Evolutionary conservation across 2,329 filamentous ascomycete species (phyloP).

Genomic region (Fusarium citri): DNA sequence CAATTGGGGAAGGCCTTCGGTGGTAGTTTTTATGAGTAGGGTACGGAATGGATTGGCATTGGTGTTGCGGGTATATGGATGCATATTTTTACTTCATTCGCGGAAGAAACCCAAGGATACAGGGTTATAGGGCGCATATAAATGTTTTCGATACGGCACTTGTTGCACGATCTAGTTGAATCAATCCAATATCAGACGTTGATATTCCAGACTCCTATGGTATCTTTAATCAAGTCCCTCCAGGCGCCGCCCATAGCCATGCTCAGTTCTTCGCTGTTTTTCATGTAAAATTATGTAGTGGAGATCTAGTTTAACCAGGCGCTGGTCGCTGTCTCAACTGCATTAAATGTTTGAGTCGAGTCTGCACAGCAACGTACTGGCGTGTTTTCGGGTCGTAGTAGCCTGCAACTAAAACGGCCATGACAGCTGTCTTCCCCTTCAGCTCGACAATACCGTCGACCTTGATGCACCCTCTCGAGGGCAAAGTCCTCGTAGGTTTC

Average conservation of each 20-base stretch:
- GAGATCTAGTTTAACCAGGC: conserved; percentile 38
- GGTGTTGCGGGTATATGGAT: conserved; percentile 28
- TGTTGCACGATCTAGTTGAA: background rate
- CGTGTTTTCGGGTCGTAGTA: conserved; percentile 68
- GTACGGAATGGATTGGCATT: conserved; percentile 9
- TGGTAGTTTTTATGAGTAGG: conserved; percentile 20
- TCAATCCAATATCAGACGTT: conserved; percentile 14
- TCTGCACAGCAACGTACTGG: conserved; percentile 56
- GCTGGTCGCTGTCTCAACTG: conserved; percentile 55
- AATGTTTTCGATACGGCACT: background rate
- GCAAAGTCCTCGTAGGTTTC: conserved; percentile 56
- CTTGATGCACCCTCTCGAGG: conserved; percentile 63
- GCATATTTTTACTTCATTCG: conserved; percentile 5
- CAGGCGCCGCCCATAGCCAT: conserved; percentile 46
- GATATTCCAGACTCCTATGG: conserved; percentile 44
- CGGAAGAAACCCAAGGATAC: background rate
- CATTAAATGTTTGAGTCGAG: conserved; percentile 58
- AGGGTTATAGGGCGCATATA: conserved; percentile 19
- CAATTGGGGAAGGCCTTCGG: background rate
- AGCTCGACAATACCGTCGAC: conserved; percentile 68
- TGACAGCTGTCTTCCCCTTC: conserved; percentile 57
- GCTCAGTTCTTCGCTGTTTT: conserved; percentile 6
- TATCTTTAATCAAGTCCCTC: conserved; percentile 46
- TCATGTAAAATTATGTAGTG: background rate
- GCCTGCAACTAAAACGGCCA: conserved; percentile 63